Evolutionary conservation across 352 stramenopile species (phyloP), one percentile per base, ranked within the genome.

Genomic region (Globisporangium rhizosaccharum): DNA sequence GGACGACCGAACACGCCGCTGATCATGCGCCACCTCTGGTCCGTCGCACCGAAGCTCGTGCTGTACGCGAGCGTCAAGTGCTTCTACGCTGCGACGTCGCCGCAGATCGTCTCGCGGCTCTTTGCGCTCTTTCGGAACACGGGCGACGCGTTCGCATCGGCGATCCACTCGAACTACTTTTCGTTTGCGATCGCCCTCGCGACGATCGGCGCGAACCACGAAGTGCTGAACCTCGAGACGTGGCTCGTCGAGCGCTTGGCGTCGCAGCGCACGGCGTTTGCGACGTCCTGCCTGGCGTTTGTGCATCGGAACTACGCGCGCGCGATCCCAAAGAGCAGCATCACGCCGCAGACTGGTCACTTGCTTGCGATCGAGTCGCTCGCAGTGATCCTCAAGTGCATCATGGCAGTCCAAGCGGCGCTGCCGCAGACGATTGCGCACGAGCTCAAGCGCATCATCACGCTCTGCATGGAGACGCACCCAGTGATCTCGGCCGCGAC

Each of bases 121-220:
- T 95, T 95, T 59, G 82, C 83, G 49, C 63, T 95, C 18, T 92
- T 93, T 54, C 81, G 84, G 41, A 93, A 90, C 66, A 95, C 85
- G 12, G 83, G 82, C 52, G 85, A 95, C 51, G 66, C 85, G 11
- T 92, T 92, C 51, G 76, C 81, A 2, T 87, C 80, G 20, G 79
- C 82, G 53, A 90, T 95, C 54, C 79, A 92, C 66, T 92, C 83
- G 54, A 93, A 95, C 71, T 95, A 93, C 55, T 95, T 91, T 56
- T 93, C 85, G 62, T 93, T 95, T 70, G 83, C 82, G 49, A 70
- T 93, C 36, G 79, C 80, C 5, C 59, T 95, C 33, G 85, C 85
- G 10, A 85, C 87, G 12, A 90, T 95, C 71, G 85, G 82, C 51
- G 83, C 85, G 36, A 95, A 95, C 66, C 83, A 95, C 59, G 83